These are phyloP conservation scores for Rhodotorula mucilaginosa DNA, from an alignment of 1,284 basidiomycete genomes.

Conservation along the genomic window DNA sequence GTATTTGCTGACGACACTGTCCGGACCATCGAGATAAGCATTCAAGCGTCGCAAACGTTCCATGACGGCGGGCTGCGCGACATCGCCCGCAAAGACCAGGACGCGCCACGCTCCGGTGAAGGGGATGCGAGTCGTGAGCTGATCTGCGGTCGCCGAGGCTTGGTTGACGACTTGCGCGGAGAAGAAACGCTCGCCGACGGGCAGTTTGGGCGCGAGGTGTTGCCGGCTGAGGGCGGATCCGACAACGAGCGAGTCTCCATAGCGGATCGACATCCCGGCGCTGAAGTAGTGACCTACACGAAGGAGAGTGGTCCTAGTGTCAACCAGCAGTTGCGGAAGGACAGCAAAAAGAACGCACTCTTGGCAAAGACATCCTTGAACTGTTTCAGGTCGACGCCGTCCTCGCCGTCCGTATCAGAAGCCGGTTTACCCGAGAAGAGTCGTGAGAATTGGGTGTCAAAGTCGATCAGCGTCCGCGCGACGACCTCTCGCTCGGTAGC, in stretches of 20 bases:
- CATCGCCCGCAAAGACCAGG: conserved; percentile 45
- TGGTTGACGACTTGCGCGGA: conserved; percentile 42
- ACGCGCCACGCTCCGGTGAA: conserved; percentile 39
- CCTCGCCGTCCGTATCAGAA: conserved; percentile 16
- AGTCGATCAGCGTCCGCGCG: conserved; percentile 69
- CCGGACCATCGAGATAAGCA: conserved; percentile 39
- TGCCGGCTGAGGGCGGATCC: conserved; percentile 31
- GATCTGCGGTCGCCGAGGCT: conserved; percentile 34
- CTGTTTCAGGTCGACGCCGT: conserved; percentile 35
- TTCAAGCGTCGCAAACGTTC: conserved; percentile 34
- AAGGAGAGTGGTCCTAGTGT: too few species aligned
- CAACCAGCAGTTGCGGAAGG: background rate
- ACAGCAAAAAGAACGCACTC: conserved; percentile 4
- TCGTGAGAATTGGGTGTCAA: conserved; percentile 61
- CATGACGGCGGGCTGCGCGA: conserved; percentile 35
- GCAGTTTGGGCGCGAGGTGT: conserved; percentile 40
- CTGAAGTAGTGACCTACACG: conserved; percentile 43
- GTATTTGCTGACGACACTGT: conserved; percentile 45
- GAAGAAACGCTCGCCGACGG: conserved; percentile 44
- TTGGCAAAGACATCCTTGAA: conserved; percentile 37
- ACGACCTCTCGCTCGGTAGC: conserved; percentile 67
- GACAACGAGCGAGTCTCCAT: conserved; percentile 41
- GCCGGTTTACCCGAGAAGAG: conserved; percentile 72
- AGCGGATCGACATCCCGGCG: conserved; percentile 46
- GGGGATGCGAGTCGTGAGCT: conserved; percentile 34